These are phyloP conservation scores for Tulasnella sp. DNA, from an alignment of 768 basidiomycete species.

Conservation along the genomic window DNA sequence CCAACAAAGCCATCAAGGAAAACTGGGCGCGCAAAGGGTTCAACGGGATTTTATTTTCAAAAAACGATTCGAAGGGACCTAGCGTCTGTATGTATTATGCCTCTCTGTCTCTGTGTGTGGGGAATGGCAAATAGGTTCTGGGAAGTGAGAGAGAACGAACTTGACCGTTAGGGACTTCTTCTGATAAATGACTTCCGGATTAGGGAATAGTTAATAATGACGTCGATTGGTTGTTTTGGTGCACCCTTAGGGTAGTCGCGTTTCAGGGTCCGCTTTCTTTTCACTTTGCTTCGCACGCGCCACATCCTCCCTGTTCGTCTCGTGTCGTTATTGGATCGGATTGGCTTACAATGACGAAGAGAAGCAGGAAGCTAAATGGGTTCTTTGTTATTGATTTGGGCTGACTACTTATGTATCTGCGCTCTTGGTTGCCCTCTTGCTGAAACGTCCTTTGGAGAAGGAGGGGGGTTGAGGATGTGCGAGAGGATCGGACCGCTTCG, in stretches of 20 bases:
- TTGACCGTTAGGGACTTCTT: background rate
- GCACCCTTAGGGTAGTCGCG: background rate
- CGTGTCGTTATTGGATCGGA: background rate
- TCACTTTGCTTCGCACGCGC: background rate
- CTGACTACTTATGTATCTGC: too few species aligned
- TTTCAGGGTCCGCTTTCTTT: background rate
- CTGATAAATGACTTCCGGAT: background rate
- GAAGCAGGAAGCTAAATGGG: background rate
- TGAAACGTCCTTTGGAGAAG: background rate
- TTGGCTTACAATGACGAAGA: background rate
- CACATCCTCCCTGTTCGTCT: background rate
- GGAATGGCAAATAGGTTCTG: background rate
- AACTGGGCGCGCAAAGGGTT: too few species aligned
- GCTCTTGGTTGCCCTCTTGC: too few species aligned
- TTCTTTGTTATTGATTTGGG: background rate
- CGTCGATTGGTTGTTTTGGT: background rate
- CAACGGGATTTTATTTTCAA: too few species aligned
- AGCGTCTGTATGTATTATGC: too few species aligned
- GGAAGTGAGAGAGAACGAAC: background rate
- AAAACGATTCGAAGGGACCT: too few species aligned
- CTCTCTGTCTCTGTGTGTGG: background rate
- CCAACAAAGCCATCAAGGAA: too few species aligned
- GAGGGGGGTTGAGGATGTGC: background rate
- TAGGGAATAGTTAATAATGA: background rate
- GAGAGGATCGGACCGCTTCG: too few species aligned